phyloP scores from a whole-genome alignment of 768 basidiomycete species.

The Rhodotorula kratochvilovae region DNA sequence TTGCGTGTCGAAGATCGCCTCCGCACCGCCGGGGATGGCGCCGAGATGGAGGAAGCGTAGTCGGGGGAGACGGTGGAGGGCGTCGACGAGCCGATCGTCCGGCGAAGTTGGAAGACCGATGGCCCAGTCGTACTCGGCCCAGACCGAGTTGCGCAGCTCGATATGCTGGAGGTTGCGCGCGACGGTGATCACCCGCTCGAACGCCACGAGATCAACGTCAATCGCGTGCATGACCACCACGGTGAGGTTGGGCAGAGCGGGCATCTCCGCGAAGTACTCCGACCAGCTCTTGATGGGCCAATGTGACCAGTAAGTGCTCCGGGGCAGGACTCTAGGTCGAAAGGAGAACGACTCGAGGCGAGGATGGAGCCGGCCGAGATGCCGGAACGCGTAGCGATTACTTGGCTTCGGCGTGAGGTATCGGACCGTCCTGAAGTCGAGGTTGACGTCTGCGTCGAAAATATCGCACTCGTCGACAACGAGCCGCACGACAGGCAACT shows the following conservation, averaged over 20 bases:
- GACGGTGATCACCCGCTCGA: not conserved
- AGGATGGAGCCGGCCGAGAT: rapidly evolving
- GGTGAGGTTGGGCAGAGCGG: not conserved
- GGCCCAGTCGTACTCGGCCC: not conserved
- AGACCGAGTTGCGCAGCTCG: not conserved
- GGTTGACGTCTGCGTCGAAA: too few relatives aligned
- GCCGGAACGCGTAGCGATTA: rapidly evolving
- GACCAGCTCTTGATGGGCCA: too few relatives aligned
- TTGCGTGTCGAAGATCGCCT: not conserved
- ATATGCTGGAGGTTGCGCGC: not conserved
- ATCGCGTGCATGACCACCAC: too few relatives aligned
- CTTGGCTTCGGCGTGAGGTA: not conserved
- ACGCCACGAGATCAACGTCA: too few relatives aligned
- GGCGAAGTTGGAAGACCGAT: not conserved
- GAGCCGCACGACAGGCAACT: not conserved
- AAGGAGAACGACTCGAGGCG: not conserved
- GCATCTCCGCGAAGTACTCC: too few relatives aligned
- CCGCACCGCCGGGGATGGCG: not conserved
- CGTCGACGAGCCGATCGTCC: not conserved
- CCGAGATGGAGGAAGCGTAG: not conserved
- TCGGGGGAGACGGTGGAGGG: not conserved
- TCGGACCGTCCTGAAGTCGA: not conserved
- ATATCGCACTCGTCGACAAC: not conserved
- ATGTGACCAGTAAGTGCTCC: too few relatives aligned
- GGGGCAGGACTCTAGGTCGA: not conserved